Conservation (phyloP, 257 asterid species). For the Schizonepeta tenuifolia region DNA sequence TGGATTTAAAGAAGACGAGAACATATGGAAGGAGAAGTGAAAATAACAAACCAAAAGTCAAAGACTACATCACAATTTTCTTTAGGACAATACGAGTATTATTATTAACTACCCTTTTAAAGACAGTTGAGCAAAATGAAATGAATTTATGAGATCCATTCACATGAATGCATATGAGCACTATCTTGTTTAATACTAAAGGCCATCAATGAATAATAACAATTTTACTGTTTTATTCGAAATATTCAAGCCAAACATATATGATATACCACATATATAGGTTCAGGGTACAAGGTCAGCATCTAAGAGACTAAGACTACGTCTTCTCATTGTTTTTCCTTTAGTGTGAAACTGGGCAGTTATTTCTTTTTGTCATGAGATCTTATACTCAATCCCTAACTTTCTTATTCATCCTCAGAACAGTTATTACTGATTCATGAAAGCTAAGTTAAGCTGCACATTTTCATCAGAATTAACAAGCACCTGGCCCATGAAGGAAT, state of each 20-base stretch:
- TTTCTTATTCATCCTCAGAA: neutral
- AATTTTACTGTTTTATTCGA: neutral
- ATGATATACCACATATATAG: neutral
- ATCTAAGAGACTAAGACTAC: constrained; percentile 23
- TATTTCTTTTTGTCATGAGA: neutral
- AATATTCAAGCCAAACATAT: no score
- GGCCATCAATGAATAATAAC: neutral
- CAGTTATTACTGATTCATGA: constrained; percentile 14
- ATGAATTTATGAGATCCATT: neutral
- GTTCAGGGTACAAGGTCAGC: neutral
- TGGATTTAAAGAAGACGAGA: neutral
- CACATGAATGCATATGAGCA: neutral
- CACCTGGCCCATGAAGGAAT: constrained; percentile 99
- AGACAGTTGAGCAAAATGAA: no score
- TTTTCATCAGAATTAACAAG: constrained; percentile 20
- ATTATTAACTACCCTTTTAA: no score
- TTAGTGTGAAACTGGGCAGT: constrained; percentile 1
- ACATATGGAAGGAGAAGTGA: neutral
- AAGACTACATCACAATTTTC: neutral
- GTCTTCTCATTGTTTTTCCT: neutral
- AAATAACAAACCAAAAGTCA: neutral
- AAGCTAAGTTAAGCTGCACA: constrained; percentile 4
- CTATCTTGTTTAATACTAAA: neutral
- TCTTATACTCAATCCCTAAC: neutral
- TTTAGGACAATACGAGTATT: neutral